These are phyloP conservation scores for Cyathus striatus DNA, from an alignment of 768 basidiomycete genomes.

Conservation along the genomic window DNA sequence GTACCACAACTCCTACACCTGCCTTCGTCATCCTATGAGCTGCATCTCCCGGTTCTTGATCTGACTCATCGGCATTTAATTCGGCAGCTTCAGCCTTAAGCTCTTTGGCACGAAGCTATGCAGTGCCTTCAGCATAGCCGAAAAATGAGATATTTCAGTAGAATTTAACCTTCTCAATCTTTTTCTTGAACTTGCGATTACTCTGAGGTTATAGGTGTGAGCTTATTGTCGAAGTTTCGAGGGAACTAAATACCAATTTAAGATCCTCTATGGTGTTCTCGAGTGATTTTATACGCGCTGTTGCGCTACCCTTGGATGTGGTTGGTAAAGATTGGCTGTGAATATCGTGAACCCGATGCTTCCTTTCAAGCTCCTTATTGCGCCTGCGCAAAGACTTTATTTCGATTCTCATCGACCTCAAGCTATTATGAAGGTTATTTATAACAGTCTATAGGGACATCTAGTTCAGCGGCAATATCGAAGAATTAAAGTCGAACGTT, in stretches of 20 bases:
- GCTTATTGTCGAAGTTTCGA: no score
- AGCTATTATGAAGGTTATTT: no score
- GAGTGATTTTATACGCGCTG: neutral
- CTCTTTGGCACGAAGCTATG: constrained; percentile 20
- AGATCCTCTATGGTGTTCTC: neutral
- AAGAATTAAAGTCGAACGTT: no score
- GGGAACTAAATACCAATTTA: no score
- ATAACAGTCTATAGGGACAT: no score
- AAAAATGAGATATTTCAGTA: neutral
- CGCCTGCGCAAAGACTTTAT: no score
- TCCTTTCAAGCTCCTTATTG: no score
- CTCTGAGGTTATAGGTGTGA: constrained; percentile 10
- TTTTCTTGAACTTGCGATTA: constrained; percentile 13
- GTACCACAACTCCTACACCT: neutral
- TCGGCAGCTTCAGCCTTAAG: constrained; percentile 31
- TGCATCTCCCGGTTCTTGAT: constrained; percentile 24
- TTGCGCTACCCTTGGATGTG: no score
- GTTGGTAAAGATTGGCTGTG: no score
- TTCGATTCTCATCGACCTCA: no score
- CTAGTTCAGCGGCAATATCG: no score
- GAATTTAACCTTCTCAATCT: constrained; percentile 18
- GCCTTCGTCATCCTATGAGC: constrained; percentile 38
- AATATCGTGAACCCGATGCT: no score
- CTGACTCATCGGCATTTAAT: constrained; percentile 18
- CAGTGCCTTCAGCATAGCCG: neutral